Conservation (phyloP, 192 early-diverging fungal species). For the Coemansia sp. region DNA sequence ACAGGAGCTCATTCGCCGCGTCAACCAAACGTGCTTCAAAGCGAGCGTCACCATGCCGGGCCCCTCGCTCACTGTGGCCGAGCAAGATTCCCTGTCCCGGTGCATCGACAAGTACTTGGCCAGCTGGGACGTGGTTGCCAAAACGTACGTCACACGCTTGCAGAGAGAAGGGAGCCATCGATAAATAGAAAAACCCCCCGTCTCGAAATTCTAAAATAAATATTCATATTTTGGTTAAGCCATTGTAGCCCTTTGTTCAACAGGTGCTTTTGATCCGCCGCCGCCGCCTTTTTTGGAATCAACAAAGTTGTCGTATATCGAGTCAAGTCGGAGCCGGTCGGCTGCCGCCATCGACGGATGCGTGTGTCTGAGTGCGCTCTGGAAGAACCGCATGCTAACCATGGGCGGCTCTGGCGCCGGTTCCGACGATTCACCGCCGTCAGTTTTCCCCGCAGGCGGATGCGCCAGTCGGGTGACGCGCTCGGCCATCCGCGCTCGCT, state of each 20-base stretch:
- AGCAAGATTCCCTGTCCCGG: slow-evolving; percentile 76
- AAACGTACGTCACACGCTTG: slow-evolving; percentile 71
- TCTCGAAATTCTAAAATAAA: neutral
- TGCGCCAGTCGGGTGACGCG: slow-evolving; percentile 17
- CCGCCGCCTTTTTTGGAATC: slow-evolving; percentile 43
- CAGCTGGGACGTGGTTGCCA: slow-evolving; percentile 82
- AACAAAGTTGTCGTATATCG: slow-evolving; percentile 53
- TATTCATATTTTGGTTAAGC: slow-evolving; percentile 13
- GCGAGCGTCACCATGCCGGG: slow-evolving; percentile 81
- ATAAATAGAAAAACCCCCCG: neutral
- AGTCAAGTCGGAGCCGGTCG: slow-evolving; percentile 29
- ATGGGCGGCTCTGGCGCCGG: neutral
- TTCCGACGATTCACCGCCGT: neutral
- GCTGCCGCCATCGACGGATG: slow-evolving; percentile 35
- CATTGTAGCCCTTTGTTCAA: slow-evolving; percentile 52
- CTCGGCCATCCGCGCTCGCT: slow-evolving; percentile 28
- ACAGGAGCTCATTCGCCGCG: slow-evolving; percentile 83
- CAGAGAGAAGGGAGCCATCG: slow-evolving; percentile 58
- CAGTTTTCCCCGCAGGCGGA: neutral
- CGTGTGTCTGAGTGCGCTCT: slow-evolving; percentile 20
- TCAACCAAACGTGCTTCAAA: slow-evolving; percentile 87
- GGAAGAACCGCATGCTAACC: slow-evolving; percentile 25
- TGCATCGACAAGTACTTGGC: slow-evolving; percentile 91
- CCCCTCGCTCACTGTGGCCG: slow-evolving; percentile 64
- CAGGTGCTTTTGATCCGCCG: slow-evolving; percentile 14